Evolutionary conservation across 768 basidiomycete genomes (phyloP), one percentile per base, ranked within the genome.

Genomic region (Boletus vermiculosoides): DNA sequence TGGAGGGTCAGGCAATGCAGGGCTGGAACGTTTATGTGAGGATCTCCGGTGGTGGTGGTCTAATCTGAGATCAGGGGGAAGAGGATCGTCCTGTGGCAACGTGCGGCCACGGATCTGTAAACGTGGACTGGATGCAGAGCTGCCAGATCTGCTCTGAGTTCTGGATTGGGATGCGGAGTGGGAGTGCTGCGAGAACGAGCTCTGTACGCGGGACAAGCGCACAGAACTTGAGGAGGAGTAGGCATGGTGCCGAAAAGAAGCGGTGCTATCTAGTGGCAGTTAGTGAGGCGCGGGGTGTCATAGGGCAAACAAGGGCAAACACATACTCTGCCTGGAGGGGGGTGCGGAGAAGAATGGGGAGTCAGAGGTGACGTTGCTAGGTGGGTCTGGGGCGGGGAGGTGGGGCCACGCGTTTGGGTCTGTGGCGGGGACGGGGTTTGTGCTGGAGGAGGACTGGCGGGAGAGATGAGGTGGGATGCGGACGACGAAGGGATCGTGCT

Each of bases 91-190:
- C 2, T 65, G 72, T 0, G 77, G 78, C 44, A 83, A 63, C 18
- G 77, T 70, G 56, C 75, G 72, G 22, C 73, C 77, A 57, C 78
- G 73, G 39, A 74, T 50, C 55, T 68, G 68, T 15, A 75, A 49
- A 44, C 68, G 74, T 15, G 83, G 83, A 54, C 83, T 84, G 12
- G 83, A 82, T 5, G 78, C 76, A 20, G 75, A 69, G 63, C 80
- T 82, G 33, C 74, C 77, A 0, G 78, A 73, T 46, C 74, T 73
- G 45, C 81, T 82, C 45, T 79, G 76, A 30, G 70, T 64, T 50
- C 75, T 73, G 15, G 82, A 82, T 6, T 80, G 79, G 5, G 78
- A 69, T 8, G 67, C 63, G 12, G 79, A 79, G 10, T 68, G 58
- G 25, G 76, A 66, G 44, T 54, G 45, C 20, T 70, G 51, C 13